These are phyloP conservation scores for Gaeumannomyces sp. DNA, from an alignment of 2,329 filamentous ascomycete genomes.

Conservation along the genomic window DNA sequence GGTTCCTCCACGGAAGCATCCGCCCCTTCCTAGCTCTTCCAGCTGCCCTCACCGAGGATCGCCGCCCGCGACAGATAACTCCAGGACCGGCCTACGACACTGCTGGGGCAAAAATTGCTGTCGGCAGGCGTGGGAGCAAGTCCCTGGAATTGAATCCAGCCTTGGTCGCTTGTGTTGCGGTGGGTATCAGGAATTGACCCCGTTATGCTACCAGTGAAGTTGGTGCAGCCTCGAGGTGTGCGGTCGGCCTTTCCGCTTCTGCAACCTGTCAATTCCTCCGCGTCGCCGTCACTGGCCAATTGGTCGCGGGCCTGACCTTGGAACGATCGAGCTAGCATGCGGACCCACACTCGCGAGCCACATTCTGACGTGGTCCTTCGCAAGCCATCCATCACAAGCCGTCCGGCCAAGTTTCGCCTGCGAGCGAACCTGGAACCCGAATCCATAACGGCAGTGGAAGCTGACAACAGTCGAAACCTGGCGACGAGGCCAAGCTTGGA, in stretches of 20 bases:
- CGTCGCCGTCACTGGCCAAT: background rate
- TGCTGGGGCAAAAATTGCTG: background rate
- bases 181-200: background rate
- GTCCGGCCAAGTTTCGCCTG: background rate
- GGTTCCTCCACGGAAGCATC: background rate
- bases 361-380: background rate
- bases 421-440: background rate
- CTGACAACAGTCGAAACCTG: background rate
- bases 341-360: background rate
- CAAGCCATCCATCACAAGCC: background rate
- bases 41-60: background rate
- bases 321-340: background rate
- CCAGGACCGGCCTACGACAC: background rate
- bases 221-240: background rate
- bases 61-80: background rate
- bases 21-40: background rate
- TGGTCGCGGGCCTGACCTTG: background rate
- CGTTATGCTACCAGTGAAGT: too few relatives aligned
- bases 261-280: conserved; percentile 4
- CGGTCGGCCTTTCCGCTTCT: background rate
- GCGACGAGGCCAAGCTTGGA: background rate
- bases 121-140: too few relatives aligned
- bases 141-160: too few relatives aligned
- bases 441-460: background rate
- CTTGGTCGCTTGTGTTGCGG: background rate